Conservation (phyloP, 495 filamentous ascomycete species). For the Aspergillus steynii region DNA sequence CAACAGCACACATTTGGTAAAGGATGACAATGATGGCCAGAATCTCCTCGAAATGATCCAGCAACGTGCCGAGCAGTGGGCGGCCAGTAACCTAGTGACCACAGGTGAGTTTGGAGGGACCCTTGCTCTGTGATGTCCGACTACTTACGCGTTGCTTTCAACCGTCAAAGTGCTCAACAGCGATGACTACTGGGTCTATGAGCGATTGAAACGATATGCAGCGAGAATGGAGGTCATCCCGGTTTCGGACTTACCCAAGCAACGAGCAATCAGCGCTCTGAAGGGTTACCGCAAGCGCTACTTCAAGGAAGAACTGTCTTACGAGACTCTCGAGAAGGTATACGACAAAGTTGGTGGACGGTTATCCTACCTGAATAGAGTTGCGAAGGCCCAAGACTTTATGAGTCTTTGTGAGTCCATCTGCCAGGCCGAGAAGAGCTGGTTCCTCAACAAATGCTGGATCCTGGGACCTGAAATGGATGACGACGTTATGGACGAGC, state of each 20-base stretch:
- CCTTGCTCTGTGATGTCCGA: neutral
- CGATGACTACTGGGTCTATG: constrained; percentile 98
- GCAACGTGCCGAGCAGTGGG: constrained; percentile 94
- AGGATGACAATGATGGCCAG: constrained; percentile 87
- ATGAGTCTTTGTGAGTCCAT: constrained; percentile 75
- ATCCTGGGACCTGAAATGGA: constrained; percentile 93
- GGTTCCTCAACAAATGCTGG: constrained; percentile 94
- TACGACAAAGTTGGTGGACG: constrained; percentile 86
- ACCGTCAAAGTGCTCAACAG: constrained; percentile 69
- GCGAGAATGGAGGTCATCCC: constrained; percentile 90
- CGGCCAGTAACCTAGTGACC: constrained; percentile 82
- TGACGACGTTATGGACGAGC: constrained; percentile 98
- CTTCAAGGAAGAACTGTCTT: constrained; percentile 54
- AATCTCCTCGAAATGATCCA: constrained; percentile 93
- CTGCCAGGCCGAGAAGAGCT: constrained; percentile 79
- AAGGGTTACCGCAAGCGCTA: constrained; percentile 72
- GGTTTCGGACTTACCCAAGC: constrained; percentile 76
- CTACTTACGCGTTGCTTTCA: neutral
- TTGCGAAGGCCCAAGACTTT: constrained; percentile 80
- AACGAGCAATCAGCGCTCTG: constrained; percentile 72
- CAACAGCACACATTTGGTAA: constrained; percentile 84
- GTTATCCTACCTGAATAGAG: constrained; percentile 78
- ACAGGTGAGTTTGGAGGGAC: constrained; percentile 44
- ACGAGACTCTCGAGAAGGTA: constrained; percentile 65
- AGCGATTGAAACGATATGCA: constrained; percentile 84